Evolutionary conservation across 1,139 yeast genomes (phyloP).

Genomic region (Wickerhamomyces sp.): DNA sequence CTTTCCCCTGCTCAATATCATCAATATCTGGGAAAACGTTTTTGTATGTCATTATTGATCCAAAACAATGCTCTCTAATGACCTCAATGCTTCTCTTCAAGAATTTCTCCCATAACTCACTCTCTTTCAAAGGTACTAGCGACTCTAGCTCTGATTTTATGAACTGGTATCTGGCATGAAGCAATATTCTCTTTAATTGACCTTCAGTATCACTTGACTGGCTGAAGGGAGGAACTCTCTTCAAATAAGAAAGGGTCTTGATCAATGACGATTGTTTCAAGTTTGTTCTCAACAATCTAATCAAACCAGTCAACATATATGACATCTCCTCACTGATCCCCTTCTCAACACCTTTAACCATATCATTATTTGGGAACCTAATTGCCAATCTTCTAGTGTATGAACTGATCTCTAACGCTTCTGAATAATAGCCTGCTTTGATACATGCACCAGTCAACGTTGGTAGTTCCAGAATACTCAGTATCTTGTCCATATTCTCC

Average conservation of each 20-base stretch:
- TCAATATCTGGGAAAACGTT: constrained; percentile 49
- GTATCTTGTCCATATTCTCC: constrained; percentile 62
- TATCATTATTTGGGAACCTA: constrained; percentile 58
- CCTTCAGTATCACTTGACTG: constrained; percentile 23
- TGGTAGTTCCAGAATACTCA: constrained; percentile 81
- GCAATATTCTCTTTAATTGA: constrained; percentile 41
- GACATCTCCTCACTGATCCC: constrained; percentile 55
- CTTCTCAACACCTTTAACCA: constrained; percentile 50
- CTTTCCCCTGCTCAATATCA: constrained; percentile 23
- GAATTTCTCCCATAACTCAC: constrained; percentile 49
- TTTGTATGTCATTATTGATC: constrained; percentile 60
- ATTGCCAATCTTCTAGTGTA: constrained; percentile 62
- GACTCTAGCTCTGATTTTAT: constrained; percentile 55
- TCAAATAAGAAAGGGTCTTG: constrained; percentile 72
- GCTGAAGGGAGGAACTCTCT: constrained; percentile 52
- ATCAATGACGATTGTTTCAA: constrained; percentile 72
- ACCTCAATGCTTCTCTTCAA: constrained; percentile 78
- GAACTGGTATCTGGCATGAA: constrained; percentile 55
- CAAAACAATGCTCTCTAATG: constrained; percentile 76
- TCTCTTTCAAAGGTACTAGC: constrained; percentile 47
- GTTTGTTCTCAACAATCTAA: constrained; percentile 67
- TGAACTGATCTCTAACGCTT: constrained; percentile 75
- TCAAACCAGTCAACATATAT: constrained; percentile 62
- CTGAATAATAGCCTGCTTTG: constrained; percentile 81
- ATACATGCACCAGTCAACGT: constrained; percentile 80